Evolutionary conservation across 192 early-diverging fungal species (phyloP), one percentile per base, ranked within the genome.

Genomic region (Backusella morwellensis): DNA sequence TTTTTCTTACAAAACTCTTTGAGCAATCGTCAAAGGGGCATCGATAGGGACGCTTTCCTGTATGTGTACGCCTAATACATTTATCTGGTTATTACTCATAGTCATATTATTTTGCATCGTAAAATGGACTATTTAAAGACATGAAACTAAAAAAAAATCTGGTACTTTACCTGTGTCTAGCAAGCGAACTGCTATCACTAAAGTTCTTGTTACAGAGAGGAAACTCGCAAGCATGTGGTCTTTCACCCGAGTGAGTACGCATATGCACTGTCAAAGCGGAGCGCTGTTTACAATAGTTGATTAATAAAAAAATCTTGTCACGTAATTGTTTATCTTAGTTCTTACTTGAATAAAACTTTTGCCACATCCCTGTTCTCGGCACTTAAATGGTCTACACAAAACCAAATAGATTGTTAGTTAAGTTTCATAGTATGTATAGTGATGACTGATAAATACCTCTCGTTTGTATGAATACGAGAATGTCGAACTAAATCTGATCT

Each of bases 251-350:
- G 79, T 94, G 92, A 0, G 90, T 92, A 73, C 93, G 91, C 66
- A 88, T 81, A 80, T 95, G 94, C 38, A 95, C 92, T 0, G 91
- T 92, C 73, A 95, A 80, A 71, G 93, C 94, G n/a, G 92, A 93
- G 54, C 92, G 88, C 87, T 94, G 76, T 26, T 72, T 66, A 50
- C 35, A 63, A 72, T 21, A 34, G 23, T 14, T 54, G 14, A 21
- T 35, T 36, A 75, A 38, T 41, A 66, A 69, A 70, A 70, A 70
- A 70, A 68, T 23, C 14, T 68, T 12, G 40, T 68, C 12, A 69
- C 50, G 50, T 79, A 83, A 66, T 77, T 81, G 42, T 89, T 77
- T 90, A 38, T 86, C 86, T 67, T 92, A 86, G 50, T 85, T 90
- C 44, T 12, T 73, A 85, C 84, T 79, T 86, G 92, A 81, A 95